phyloP scores from a whole-genome alignment of 2,329 filamentous ascomycete genomes.

The Coniochaeta prunicola region DNA sequence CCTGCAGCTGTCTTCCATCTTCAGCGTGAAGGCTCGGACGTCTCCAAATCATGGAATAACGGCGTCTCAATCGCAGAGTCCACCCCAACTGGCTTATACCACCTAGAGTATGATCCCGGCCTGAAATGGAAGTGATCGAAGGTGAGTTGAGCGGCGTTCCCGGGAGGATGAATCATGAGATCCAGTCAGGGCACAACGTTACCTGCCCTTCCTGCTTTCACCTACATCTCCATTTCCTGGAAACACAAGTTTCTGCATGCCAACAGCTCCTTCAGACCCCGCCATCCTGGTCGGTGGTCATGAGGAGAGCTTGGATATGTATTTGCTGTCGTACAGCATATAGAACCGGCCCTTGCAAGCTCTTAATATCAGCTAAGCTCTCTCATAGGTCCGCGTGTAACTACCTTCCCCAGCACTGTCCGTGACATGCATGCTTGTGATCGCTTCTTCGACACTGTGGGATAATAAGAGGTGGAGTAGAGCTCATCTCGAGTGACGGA shows the following conservation, averaged over 20 bases:
- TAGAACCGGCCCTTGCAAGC: not conserved
- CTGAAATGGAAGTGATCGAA: not conserved
- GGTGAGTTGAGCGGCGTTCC: not conserved
- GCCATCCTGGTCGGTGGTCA: not conserved
- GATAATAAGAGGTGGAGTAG: not conserved
- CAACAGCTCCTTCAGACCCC: not conserved
- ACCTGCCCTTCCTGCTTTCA: not conserved
- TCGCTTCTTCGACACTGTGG: not conserved
- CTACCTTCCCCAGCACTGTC: not conserved
- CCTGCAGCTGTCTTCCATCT: not conserved
- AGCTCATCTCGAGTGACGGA: not conserved
- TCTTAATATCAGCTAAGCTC: conserved; percentile 1
- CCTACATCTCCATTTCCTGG: not conserved
- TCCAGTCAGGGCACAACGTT: not conserved
- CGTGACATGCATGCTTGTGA: not conserved
- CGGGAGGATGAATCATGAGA: not conserved
- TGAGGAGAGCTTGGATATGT: not conserved
- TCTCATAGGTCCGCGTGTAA: conserved; percentile 1
- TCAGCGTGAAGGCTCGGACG: not conserved
- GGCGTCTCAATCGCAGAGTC: not conserved
- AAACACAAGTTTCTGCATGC: not conserved
- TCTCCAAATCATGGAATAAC: not conserved
- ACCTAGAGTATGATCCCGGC: not conserved
- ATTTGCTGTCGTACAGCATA: not conserved
- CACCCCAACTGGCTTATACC: not conserved